phyloP scores from a whole-genome alignment of 2,329 filamentous ascomycete species.

The Phaeophleospora eucalypticola region DNA sequence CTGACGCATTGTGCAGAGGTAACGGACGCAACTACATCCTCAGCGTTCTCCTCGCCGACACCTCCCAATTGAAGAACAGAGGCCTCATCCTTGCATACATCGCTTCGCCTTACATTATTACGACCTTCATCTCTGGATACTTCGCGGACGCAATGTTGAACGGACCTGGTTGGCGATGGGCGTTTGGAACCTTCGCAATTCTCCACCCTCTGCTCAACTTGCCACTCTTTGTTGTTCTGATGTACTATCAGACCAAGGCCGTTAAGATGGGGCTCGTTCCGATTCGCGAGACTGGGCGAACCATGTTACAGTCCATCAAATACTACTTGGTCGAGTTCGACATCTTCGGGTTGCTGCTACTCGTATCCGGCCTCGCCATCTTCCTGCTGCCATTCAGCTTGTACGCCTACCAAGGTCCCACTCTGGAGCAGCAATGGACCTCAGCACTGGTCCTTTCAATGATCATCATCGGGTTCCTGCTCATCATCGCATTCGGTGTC shows the following conservation, averaged over 20 bases:
- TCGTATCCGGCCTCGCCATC: conserved; percentile 52
- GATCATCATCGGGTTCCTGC: conserved; percentile 27
- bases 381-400: conserved; percentile 68
- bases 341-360: conserved; percentile 25
- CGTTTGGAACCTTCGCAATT: conserved; percentile 30
- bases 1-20: too few species aligned
- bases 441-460: conserved; percentile 37
- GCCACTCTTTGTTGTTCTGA: conserved; percentile 17
- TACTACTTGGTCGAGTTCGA: conserved; percentile 30
- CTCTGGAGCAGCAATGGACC: conserved; percentile 34
- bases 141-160: conserved; percentile 25
- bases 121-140: conserved; percentile 25
- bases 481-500: conserved; percentile 44
- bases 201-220: conserved; percentile 25
- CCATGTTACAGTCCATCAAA: conserved; percentile 16
- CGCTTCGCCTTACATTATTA: conserved; percentile 30
- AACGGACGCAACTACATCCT: conserved; percentile 26
- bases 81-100: conserved; percentile 28
- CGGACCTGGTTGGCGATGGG: conserved; percentile 29
- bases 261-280: conserved; percentile 23
- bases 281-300: conserved; percentile 18
- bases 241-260: conserved; percentile 23
- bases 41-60: conserved; percentile 31
- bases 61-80: conserved; percentile 28
- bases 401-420: conserved; percentile 29